Base-by-base conservation (phyloP, 176 grass and related monocot genomes). In the Carex pumila region DNA sequence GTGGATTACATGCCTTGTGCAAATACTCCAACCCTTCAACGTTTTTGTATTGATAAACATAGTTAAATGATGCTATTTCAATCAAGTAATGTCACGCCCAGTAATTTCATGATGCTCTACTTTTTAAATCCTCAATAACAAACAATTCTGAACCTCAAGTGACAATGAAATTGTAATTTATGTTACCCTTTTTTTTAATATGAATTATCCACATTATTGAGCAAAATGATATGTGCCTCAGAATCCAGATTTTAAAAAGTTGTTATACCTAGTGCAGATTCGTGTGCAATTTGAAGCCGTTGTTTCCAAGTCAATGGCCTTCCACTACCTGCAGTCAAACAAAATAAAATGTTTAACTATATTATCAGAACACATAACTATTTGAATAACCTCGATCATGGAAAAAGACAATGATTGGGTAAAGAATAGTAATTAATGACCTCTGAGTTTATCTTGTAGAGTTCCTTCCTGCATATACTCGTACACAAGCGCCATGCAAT, bases 391-490 rank as follows among this genome's bases (percentile, higher is more conserved):
- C 9, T 14, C 6, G 21, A 30, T 15, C 10, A 54, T 6, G 2
- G 3, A 8, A 7, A 25, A 50, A 50, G 12, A 4, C 15, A 6
- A 53, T 52, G 45, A 1, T 55, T 29, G 5, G 7, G 5, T 31
- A 18, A 11, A 21, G 21, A 29, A 12, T 65, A 65, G 45, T 36
- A n/a, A 45, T 36, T 36, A n/a, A 45, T 36, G 58, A 92, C 91
- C 86, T 88, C 84, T 94, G 17, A 94, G 80, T 17, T 87, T 79
- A 54, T 83, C 68, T 59, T 87, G 61, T 3, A 94, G 71, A 11
- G 81, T 87, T 79, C 91, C 91, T 69, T 89, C 73, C 2, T 87
- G 63, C 87, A 94, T 89, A 77, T 87, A 87, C 77, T 94, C 91
- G 12, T 85, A 94, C 3, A 91, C 65, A 34, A 91, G 87, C 1